phyloP scores from a whole-genome alignment of 2,329 filamentous ascomycete species.

The Parastagonospora nodorum region DNA sequence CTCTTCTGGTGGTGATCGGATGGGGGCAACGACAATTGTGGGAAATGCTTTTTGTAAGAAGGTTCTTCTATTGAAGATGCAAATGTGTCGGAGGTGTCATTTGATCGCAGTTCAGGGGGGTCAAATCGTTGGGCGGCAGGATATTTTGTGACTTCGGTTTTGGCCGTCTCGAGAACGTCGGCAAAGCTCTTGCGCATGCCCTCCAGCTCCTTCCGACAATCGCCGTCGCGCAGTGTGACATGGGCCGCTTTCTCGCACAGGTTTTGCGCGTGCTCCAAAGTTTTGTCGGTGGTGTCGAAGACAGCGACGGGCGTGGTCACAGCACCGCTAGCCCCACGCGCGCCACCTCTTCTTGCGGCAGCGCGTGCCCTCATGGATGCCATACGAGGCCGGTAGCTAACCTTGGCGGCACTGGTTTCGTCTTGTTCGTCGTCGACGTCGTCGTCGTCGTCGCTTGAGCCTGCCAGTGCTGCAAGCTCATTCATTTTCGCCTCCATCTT shows the following conservation, averaged over 20 bases:
- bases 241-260: slow-evolving; percentile 87
- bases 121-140: slow-evolving; percentile 20
- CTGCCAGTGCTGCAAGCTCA: slow-evolving; percentile 46
- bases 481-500: slow-evolving; percentile 80
- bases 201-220: slow-evolving; percentile 77
- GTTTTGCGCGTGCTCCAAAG: slow-evolving; percentile 77
- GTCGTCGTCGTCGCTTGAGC: slow-evolving; percentile 31
- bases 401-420: slow-evolving; percentile 36
- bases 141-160: slow-evolving; percentile 42
- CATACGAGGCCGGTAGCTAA: slow-evolving; percentile 44
- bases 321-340: slow-evolving; percentile 9
- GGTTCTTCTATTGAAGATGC: slow-evolving; percentile 19
- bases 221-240: slow-evolving; percentile 84
- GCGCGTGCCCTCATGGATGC: slow-evolving; percentile 37
- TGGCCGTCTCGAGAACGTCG: slow-evolving; percentile 66
- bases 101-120: slow-evolving; percentile 12
- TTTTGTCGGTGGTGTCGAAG: slow-evolving; percentile 73
- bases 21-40: slow-evolving; percentile 11
- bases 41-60: slow-evolving; percentile 20
- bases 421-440: slow-evolving; percentile 28
- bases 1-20: slow-evolving; percentile 13
- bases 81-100: slow-evolving; percentile 22
- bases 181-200: slow-evolving; percentile 69
- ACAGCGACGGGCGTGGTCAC: slow-evolving; percentile 26
- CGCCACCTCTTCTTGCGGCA: slow-evolving; percentile 18